These are phyloP conservation scores for Kurtzmaniella quercitrusa DNA, from an alignment of 1,139 yeast genomes.

Conservation along the genomic window DNA sequence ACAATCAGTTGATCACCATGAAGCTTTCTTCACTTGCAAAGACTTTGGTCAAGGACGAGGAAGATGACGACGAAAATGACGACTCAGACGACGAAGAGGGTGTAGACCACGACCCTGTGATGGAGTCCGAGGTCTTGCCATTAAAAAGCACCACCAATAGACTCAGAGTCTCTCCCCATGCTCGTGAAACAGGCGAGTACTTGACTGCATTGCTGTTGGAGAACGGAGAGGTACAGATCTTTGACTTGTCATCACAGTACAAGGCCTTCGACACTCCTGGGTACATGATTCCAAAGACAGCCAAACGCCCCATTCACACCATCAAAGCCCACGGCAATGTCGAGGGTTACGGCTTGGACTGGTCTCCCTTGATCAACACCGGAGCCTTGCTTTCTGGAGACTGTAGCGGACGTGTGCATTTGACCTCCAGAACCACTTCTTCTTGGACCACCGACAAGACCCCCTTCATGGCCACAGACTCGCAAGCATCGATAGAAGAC, in stretches of 20 bases:
- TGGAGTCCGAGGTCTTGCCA: constrained; percentile 78
- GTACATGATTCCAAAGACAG: constrained; percentile 66
- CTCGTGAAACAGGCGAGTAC: constrained; percentile 72
- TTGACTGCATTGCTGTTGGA: constrained; percentile 88
- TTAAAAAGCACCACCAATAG: constrained; percentile 85
- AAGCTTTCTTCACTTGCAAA: constrained; percentile 78
- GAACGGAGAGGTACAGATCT: constrained; percentile 82
- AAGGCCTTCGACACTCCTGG: constrained; percentile 90
- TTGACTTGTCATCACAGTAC: constrained; percentile 72
- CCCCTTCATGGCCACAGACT: constrained; percentile 55
- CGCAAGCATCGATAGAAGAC: constrained; percentile 83
- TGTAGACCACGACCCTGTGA: constrained; percentile 71
- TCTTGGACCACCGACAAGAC: constrained; percentile 87
- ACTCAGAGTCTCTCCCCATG: constrained; percentile 78
- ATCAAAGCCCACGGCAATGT: constrained; percentile 85
- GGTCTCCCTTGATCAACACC: constrained; percentile 83
- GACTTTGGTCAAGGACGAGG: constrained; percentile 78
- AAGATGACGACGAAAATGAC: constrained; percentile 64
- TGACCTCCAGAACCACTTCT: constrained; percentile 71
- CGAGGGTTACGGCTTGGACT: constrained; percentile 95
- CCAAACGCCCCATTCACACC: constrained; percentile 83
- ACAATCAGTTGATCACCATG: constrained; percentile 82
- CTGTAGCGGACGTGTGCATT: constrained; percentile 72
- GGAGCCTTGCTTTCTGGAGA: constrained; percentile 91
- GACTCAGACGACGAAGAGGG: constrained; percentile 61